Base-by-base conservation (phyloP, 768 basidiomycete species). In the Serendipita sp. region DNA sequence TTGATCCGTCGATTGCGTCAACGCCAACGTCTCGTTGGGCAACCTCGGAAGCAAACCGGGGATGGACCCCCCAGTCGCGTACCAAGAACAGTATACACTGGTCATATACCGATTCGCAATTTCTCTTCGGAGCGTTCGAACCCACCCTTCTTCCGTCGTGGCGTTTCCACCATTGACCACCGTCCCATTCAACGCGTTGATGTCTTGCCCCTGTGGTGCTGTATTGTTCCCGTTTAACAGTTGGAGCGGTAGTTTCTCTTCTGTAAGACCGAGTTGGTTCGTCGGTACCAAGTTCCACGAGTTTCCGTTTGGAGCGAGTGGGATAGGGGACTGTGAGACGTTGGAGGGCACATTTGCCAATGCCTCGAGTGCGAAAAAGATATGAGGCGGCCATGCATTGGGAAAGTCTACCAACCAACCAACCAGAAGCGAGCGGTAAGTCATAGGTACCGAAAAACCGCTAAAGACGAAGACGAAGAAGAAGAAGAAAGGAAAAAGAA, bases 51-150 rank as follows among this genome's bases (percentile, higher is more conserved):
- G 74, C 44, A 91, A 18, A 18, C 51, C 16, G 0, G 83, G 78
- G 48, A 97, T 88, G 2, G 84, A 84, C 3, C 94, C 94, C 38
- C 94, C 94, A 0, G 92, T 96, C 11, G 89, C 85, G 68, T 85
- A 90, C 93, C 94, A 97, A 68, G 89, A 91, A 74, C 94, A 96
- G 67, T 95, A 79, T 1, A 83, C 83, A 67, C 90, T 86, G 32
- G 86, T 77, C 69, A 89, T 78, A 73, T 93, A 95, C 44, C 94
- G 81, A 71, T 95, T 94, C 5, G 88, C 90, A 66, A 93, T 76
- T 71, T 89, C 83, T 48, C 88, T 80, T 69, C 77, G 77, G 16
- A 94, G 76, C 3, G 79, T 75, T 16, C 77, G 73, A 2, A 75
- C 78, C 89, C 88, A 90, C 2, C 83, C 85, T 70, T 88, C 88